Evolutionary conservation across 2,329 filamentous ascomycete genomes (phyloP).

Genomic region (Eutypa lata): DNA sequence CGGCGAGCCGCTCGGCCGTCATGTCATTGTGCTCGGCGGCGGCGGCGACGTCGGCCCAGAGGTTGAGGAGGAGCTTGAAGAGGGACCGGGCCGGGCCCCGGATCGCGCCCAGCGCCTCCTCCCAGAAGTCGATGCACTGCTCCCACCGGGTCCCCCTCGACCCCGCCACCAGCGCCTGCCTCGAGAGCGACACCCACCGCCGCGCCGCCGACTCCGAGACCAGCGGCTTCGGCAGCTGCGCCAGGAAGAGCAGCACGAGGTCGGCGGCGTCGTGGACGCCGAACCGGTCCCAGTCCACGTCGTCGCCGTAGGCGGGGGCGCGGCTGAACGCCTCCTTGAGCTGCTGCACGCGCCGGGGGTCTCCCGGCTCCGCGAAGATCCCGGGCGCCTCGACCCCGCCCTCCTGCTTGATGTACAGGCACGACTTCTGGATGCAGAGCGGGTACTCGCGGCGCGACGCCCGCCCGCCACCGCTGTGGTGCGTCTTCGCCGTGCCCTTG

Average conservation of each 20-base stretch:
- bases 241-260: slow-evolving; percentile 36
- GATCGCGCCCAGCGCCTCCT: slow-evolving; percentile 39
- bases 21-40: slow-evolving; percentile 38
- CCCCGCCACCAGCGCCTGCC: slow-evolving; percentile 34
- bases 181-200: slow-evolving; percentile 38
- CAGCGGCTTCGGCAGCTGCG: slow-evolving; percentile 36
- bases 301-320: slow-evolving; percentile 34
- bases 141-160: slow-evolving; percentile 34
- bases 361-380: slow-evolving; percentile 35
- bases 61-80: slow-evolving; percentile 40
- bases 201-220: slow-evolving; percentile 35
- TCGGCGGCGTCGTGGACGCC: slow-evolving; percentile 40
- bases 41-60: slow-evolving; percentile 40
- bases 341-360: slow-evolving; percentile 29
- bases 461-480: slow-evolving; percentile 32
- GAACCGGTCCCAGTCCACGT: slow-evolving; percentile 34
- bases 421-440: slow-evolving; percentile 38
- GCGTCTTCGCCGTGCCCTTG: slow-evolving; percentile 35
- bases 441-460: slow-evolving; percentile 38
- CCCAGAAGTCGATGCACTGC: slow-evolving; percentile 45
- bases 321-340: slow-evolving; percentile 36
- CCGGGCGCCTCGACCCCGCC: slow-evolving; percentile 32
- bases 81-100: slow-evolving; percentile 33
- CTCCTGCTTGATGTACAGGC: slow-evolving; percentile 33
- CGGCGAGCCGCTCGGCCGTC: slow-evolving; percentile 41